phyloP scores from a whole-genome alignment of 169 alveolate genomes.

The Cryptosporidium baileyi region DNA sequence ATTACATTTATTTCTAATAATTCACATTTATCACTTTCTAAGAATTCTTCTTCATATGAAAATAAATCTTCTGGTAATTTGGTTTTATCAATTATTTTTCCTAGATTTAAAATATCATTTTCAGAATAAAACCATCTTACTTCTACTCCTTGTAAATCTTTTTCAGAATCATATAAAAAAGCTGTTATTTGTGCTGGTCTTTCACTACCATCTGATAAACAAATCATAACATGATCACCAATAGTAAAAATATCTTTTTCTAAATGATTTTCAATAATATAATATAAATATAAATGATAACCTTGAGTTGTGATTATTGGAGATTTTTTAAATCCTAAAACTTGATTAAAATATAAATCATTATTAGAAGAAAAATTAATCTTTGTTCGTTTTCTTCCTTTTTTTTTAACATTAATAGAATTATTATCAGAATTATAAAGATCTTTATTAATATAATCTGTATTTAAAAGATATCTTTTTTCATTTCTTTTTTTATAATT shows the following conservation, averaged over 20 bases:
- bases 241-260: conserved; percentile 21
- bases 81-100: conserved; percentile 35
- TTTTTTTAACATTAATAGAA: no score
- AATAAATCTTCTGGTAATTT: conserved; percentile 27
- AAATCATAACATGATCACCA: conserved; percentile 63
- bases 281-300: conserved; percentile 36
- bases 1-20: conserved; percentile 44
- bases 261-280: conserved; percentile 10
- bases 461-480: conserved; percentile 7
- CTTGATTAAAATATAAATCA: background rate
- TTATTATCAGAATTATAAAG: background rate
- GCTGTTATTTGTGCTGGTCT: conserved; percentile 70
- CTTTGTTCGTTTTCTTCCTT: background rate
- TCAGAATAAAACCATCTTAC: conserved; percentile 67
- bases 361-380: background rate
- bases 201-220: conserved; percentile 58
- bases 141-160: conserved; percentile 57
- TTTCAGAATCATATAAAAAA: conserved; percentile 57
- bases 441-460: background rate
- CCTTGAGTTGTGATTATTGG: conserved; percentile 62
- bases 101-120: conserved; percentile 26
- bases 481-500: background rate
- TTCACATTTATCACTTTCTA: conserved; percentile 63
- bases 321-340: background rate
- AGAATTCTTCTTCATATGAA: conserved; percentile 38